Evolutionary conservation across 1,284 basidiomycete genomes (phyloP).

Genomic region (Apiotrichum sp.): DNA sequence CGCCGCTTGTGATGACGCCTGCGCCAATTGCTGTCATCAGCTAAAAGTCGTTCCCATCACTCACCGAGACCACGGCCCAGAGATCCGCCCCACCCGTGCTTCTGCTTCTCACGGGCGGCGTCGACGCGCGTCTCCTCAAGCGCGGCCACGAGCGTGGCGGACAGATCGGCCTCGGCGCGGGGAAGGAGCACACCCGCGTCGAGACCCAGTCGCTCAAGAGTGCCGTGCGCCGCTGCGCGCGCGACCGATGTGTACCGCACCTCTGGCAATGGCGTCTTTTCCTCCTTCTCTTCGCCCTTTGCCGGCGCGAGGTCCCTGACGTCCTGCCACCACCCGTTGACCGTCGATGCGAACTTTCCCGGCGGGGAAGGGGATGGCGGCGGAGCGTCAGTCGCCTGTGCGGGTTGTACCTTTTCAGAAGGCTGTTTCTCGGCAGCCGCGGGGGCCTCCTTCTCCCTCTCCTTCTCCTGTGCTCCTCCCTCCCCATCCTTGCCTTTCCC

Average conservation of each 20-base stretch:
- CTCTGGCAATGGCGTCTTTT: background rate
- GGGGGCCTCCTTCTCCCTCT: too few species aligned
- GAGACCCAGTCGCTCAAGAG: slow-evolving; percentile 41
- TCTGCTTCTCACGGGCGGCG: slow-evolving; percentile 39
- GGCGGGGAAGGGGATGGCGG: too few species aligned
- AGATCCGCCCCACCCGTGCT: slow-evolving; percentile 4
- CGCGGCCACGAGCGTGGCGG: slow-evolving; percentile 46
- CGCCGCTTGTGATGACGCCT: slow-evolving; percentile 45
- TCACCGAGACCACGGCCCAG: slow-evolving; percentile 44
- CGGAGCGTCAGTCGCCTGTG: too few species aligned
- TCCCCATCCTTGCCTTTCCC: too few species aligned
- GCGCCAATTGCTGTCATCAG: slow-evolving; percentile 48
- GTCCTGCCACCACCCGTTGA: too few species aligned
- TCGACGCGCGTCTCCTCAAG: slow-evolving; percentile 42
- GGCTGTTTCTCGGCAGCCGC: too few species aligned
- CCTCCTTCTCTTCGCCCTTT: too few species aligned
- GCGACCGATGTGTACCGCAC: slow-evolving; percentile 45
- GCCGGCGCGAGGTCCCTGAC: too few species aligned
- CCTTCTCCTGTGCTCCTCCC: too few species aligned
- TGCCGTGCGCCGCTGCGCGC: slow-evolving; percentile 38
- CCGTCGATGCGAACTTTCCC: too few species aligned
- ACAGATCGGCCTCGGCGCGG: slow-evolving; percentile 42
- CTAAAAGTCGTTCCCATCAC: slow-evolving; percentile 6
- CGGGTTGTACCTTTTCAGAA: too few species aligned
- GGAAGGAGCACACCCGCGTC: slow-evolving; percentile 28